Percentiles rank a stretch among this genome's conserved stretches.
Conservation (phyloP, 2,329 filamentous ascomycete genomes). For the Fusarium citri region DNA sequence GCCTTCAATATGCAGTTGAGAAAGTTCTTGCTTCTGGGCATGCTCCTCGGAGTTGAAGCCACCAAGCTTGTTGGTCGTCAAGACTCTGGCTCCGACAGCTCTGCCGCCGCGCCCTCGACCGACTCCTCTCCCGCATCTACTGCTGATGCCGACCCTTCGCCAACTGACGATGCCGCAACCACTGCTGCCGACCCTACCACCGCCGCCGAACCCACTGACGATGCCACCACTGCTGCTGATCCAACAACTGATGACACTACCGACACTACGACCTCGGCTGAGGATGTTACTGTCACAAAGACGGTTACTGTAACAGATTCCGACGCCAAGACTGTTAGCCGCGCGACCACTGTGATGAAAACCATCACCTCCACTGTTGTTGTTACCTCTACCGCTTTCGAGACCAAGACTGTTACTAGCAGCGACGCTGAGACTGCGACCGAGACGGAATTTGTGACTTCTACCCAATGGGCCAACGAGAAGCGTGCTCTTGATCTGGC, state of each 20-base stretch:
- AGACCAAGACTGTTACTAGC: conserved; percentile 54
- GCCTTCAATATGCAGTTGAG: conserved; percentile 42
- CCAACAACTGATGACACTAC: conserved; percentile 3
- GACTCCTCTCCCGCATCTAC: conserved; percentile 14
- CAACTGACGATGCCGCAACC: conserved; percentile 6
- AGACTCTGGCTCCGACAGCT: conserved; percentile 11
- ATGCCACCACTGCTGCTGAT: conserved; percentile 9
- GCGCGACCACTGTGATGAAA: conserved; percentile 47
- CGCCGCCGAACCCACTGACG: conserved; percentile 13
- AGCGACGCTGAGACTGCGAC: conserved; percentile 52
- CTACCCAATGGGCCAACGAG: conserved; percentile 49
- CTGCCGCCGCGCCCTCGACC: background rate
- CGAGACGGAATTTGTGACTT: conserved; percentile 51
- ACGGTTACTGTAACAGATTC: conserved; percentile 50
- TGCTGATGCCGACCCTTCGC: conserved; percentile 6
- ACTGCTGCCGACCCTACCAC: conserved; percentile 27
- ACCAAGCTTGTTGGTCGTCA: conserved; percentile 33
- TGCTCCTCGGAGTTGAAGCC: conserved; percentile 44
- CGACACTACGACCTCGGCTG: conserved; percentile 4
- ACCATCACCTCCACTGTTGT: conserved; percentile 50
- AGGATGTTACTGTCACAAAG: conserved; percentile 47
- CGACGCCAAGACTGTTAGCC: conserved; percentile 45
- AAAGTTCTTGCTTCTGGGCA: conserved; percentile 40
- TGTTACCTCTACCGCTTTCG: conserved; percentile 51
- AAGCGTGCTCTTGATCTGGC: conserved; percentile 50